A percentile compares a stretch with the other conserved stretches of the same genome.
These are phyloP conservation scores for Ustilago nuda DNA, from an alignment of 1,284 basidiomycete species.

Conservation along the genomic window DNA sequence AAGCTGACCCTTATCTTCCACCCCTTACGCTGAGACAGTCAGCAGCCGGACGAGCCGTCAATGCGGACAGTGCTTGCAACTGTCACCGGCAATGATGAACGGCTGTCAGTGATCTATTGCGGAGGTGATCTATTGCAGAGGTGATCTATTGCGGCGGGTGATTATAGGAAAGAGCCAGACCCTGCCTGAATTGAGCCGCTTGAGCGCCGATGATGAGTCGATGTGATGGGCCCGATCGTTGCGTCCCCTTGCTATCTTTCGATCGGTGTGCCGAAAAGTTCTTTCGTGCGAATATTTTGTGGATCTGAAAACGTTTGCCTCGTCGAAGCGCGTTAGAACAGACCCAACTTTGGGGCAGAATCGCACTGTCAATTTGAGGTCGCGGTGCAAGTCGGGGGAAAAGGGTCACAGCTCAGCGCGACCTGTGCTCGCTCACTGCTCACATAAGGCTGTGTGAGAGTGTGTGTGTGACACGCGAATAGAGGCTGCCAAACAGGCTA, in stretches of 20 bases:
- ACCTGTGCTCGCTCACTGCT: neutral
- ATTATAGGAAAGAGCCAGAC: conserved; percentile 35
- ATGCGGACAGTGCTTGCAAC: neutral
- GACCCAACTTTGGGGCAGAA: conserved; percentile 42
- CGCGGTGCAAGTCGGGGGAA: conserved; percentile 4
- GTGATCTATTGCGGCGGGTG: conserved; percentile 30
- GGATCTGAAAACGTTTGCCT: conserved; percentile 20
- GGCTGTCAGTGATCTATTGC: conserved; percentile 16
- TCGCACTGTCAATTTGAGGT: conserved; percentile 18
- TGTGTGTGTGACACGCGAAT: conserved; percentile 22
- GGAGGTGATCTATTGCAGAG: conserved; percentile 49
- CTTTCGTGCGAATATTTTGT: conserved; percentile 5
- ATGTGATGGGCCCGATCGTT: conserved; percentile 12
- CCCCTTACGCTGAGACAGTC: neutral
- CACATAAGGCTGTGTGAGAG: neutral
- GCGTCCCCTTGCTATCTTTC: neutral
- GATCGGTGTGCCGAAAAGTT: neutral
- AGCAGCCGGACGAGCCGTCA: neutral
- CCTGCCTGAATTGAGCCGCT: conserved; percentile 32
- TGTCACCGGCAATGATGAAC: neutral
- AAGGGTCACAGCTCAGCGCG: conserved; percentile 23
- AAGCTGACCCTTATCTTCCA: neutral
- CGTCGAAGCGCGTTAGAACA: conserved; percentile 13
- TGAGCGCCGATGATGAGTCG: neutral
- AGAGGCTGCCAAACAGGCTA: neutral